Evolutionary conservation across 306 rosid genomes (phyloP), one percentile per base, ranked within the genome.

Genomic region (Ceratonia siliqua): DNA sequence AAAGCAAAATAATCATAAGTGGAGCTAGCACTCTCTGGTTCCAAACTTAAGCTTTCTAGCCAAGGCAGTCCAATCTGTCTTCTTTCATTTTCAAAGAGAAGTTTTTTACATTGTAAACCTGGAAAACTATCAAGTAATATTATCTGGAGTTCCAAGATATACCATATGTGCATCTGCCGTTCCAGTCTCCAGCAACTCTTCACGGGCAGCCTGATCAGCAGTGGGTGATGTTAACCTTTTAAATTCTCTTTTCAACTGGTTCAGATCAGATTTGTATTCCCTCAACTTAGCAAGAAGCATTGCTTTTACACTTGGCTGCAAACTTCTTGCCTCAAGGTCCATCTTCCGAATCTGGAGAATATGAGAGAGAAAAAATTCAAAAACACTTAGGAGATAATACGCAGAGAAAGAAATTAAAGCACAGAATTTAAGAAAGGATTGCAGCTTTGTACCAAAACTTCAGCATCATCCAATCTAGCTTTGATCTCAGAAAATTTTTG

Each of bases 291-390:
- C 93, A 72, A 92, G 96, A 65, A 92, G 88, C 82, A 62, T 85
- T 73, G 93, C 97, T 81, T 89, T 92, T 20, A 62, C 85, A 45
- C 91, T 87, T 64, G 97, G 93, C 81, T 87, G 97, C 89, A 92
- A 78, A 78, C 96, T 92, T 78, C 97, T 87, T 2, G 96, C 96
- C 74, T 92, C 97, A 21, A 92, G 90, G 78, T 92, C 97, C 97
- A 92, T 92, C 82, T 92, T 92, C 81, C 97, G 85, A 78, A 92
- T 92, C 97, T 92, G 67, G 12, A 36, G 77, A 59, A 36, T n/a
- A 66, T 3, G 59, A 32, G 42, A 18, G 28, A 1, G 21, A 59
- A 14, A 56, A 15, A 3, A 15, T 12, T 20, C 17, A 64, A 53
- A 76, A 62, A 61, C 9, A 69, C 17, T 73, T 58, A 21, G 18